Evolutionary conservation across 2,329 filamentous ascomycete species (phyloP).

Genomic region (Calonectria multiphialidica): DNA sequence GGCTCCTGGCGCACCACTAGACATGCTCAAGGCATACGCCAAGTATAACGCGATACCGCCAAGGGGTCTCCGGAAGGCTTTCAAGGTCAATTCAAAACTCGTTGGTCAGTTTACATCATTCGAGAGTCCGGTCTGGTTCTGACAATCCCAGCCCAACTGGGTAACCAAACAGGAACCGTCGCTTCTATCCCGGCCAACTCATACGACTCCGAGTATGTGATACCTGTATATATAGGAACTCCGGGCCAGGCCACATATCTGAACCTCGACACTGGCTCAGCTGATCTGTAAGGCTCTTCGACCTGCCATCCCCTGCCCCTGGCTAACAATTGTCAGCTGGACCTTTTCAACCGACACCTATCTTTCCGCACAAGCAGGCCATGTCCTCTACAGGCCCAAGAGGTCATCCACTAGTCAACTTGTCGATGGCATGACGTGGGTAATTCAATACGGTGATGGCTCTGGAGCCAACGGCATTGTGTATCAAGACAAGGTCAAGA

Average conservation of each 20-base stretch:
- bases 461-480: conserved; percentile 73
- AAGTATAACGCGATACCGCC: conserved; percentile 53
- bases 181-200: conserved; percentile 45
- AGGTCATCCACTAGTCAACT: conserved; percentile 56
- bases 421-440: conserved; percentile 61
- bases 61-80: conserved; percentile 37
- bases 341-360: conserved; percentile 73
- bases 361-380: conserved; percentile 59
- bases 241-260: conserved; percentile 69
- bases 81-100: conserved; percentile 35
- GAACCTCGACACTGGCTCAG: conserved; percentile 75
- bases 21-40: conserved; percentile 48
- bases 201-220: conserved; percentile 69
- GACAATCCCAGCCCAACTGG: conserved; percentile 10
- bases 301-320: accelerated
- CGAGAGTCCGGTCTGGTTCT: neutral
- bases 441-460: conserved; percentile 75
- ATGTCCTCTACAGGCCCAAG: conserved; percentile 68
- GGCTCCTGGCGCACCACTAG: conserved; percentile 46
- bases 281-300: conserved; percentile 58
- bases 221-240: conserved; percentile 72
- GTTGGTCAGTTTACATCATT: conserved; percentile 36
- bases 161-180: conserved; percentile 37
- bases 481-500: conserved; percentile 72
- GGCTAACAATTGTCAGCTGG: conserved; percentile 64